A percentile compares a stretch with the other conserved stretches of the same genome.
phyloP scores from a whole-genome alignment of 2,329 filamentous ascomycete genomes.

The Fusarium poae region DNA sequence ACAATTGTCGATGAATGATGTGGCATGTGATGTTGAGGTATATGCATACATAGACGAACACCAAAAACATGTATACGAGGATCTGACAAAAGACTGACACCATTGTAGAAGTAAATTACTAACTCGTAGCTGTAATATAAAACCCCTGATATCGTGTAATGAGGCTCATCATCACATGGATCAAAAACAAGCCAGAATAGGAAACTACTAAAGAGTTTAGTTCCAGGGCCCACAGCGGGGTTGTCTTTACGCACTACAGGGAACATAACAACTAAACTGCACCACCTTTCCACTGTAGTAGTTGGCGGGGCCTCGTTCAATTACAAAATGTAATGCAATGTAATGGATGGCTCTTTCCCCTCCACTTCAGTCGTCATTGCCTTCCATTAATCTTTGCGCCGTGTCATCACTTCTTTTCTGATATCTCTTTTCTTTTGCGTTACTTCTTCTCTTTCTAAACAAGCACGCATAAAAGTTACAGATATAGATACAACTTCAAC shows the following conservation, averaged over 20 bases:
- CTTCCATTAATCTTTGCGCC: background rate
- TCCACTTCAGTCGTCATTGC: constrained; percentile 28
- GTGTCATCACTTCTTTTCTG: constrained; percentile 29
- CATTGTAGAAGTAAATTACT: background rate
- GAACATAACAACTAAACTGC: constrained; percentile 2
- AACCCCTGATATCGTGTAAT: constrained; percentile 33
- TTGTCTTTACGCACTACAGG: constrained; percentile 23
- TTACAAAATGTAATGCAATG: constrained; percentile 10
- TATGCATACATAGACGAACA: too few species aligned
- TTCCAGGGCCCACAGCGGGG: constrained; percentile 39
- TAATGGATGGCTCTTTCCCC: constrained; percentile 6
- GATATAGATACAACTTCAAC: constrained; percentile 1
- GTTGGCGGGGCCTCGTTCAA: constrained; percentile 1
- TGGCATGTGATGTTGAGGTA: background rate
- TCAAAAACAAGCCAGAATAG: constrained; percentile 16
- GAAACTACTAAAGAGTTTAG: constrained; percentile 14
- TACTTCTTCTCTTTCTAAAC: background rate
- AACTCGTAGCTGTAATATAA: constrained; percentile 12
- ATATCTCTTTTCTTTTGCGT: background rate
- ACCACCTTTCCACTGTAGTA: constrained; percentile 12
- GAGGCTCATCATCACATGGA: constrained; percentile 32
- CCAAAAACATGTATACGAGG: background rate
- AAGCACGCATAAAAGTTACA: background rate
- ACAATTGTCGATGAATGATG: background rate
- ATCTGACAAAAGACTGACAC: background rate